Conservation (phyloP, 1,284 basidiomycete genomes). For the Cystobasidium pallidum region DNA sequence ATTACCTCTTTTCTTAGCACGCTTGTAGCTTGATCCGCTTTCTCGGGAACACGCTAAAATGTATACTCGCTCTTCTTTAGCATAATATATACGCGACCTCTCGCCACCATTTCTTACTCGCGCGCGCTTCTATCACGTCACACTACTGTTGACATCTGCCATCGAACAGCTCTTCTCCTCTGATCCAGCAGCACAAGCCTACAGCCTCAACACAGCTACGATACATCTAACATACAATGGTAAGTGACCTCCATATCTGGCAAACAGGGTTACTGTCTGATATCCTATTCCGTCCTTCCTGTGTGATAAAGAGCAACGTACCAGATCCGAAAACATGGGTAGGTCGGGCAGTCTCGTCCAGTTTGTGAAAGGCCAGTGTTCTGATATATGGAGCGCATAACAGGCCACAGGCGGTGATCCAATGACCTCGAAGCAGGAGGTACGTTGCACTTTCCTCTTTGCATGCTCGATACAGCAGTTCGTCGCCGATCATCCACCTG, state of each 20-base stretch:
- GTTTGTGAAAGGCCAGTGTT: too few relatives aligned
- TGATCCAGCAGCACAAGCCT: not conserved
- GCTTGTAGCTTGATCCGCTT: not conserved
- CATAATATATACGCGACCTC: not conserved
- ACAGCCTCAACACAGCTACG: not conserved
- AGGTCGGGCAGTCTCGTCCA: not conserved
- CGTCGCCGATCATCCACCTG: slow-evolving; percentile 10
- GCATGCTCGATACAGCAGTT: too few relatives aligned
- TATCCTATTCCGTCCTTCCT: not conserved
- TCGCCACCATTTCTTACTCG: not conserved
- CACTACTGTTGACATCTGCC: not conserved
- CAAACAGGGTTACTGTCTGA: not conserved
- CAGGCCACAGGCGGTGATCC: slow-evolving; percentile 40
- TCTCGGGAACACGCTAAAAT: not conserved
- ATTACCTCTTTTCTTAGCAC: too few relatives aligned
- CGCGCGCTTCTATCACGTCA: not conserved
- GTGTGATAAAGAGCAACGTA: slow-evolving; percentile 23
- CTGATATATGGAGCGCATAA: not conserved
- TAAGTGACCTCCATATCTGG: not conserved
- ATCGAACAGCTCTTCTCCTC: not conserved
- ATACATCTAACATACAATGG: not conserved
- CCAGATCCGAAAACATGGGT: slow-evolving; percentile 44
- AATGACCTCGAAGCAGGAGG: slow-evolving; percentile 43
- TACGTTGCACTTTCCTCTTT: not conserved
- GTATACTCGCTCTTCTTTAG: not conserved